These are phyloP conservation scores for Auricularia heimuer DNA, from an alignment of 768 basidiomycete genomes.

Conservation along the genomic window DNA sequence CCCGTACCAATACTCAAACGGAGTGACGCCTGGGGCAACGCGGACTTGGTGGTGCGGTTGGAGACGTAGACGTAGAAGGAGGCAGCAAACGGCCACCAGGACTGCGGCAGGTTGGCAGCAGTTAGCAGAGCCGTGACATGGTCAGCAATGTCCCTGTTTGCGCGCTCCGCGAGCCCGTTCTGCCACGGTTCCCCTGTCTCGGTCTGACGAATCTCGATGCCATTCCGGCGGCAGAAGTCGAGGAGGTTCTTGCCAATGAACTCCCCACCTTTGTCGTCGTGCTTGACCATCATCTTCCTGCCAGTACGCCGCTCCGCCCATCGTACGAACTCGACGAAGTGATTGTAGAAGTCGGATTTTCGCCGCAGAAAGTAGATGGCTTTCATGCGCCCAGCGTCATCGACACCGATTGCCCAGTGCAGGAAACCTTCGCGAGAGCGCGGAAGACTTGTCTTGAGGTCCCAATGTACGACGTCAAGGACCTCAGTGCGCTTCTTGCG, in stretches of 20 bases:
- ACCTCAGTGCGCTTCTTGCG: conserved; percentile 14
- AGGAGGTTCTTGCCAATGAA: background rate
- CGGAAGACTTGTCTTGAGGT: conserved; percentile 11
- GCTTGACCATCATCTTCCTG: background rate
- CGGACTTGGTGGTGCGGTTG: conserved; percentile 10
- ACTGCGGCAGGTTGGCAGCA: background rate
- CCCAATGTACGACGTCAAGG: conserved; percentile 11
- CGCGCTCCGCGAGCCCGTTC: background rate
- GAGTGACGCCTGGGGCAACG: conserved; percentile 5
- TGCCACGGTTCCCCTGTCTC: background rate
- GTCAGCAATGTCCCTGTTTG: background rate
- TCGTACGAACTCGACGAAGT: background rate
- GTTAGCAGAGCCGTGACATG: background rate
- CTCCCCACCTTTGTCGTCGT: background rate
- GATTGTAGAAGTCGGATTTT: background rate
- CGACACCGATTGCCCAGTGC: background rate
- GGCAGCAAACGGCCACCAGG: background rate
- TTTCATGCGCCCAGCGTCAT: background rate
- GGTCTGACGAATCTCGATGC: background rate
- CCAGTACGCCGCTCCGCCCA: background rate
- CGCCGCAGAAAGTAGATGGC: background rate
- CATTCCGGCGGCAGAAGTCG: background rate
- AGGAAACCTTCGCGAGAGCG: background rate
- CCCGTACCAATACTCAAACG: conserved; percentile 12
- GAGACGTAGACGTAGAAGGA: conserved; percentile 9